Base-by-base conservation (phyloP, 768 basidiomycete species). In the Boletus edulis region DNA sequence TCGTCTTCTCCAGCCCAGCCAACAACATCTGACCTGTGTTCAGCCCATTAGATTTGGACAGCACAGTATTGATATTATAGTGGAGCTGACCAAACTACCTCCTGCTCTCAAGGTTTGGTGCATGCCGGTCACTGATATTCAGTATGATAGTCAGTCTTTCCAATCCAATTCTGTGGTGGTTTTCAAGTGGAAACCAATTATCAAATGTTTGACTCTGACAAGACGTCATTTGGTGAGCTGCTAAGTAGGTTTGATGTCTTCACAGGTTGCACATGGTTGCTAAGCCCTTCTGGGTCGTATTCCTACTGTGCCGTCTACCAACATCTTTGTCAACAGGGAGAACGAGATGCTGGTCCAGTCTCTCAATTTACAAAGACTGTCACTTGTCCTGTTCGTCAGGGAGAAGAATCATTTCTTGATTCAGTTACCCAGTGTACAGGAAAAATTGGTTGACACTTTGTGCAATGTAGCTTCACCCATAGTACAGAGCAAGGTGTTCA, bases 261-360 rank as follows among this genome's bases (percentile, higher is more conserved):
- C n/a, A n/a, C 17, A 51, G 44, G 17, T 68, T 67, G 40, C 52
- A 53, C n/a, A 69, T 72, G 38, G 7, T 52, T 18, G 39, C 24
- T 54, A 39, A 69, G 9, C 44, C 61, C 7, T 73, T 44, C 34
- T 62, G 80, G 96, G 85, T 67, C 83, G 82, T 74, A 83, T 96
- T 49, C 85, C 90, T 2, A 85, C 90, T 3, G 84, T 86, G 0
- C 88, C 97, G 1, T 96, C 95, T 0, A 87, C 93, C 18, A 98
- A 97, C 64, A 97, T 99, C 51, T 99, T 99, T 71, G 88, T 93
- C 31, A 98, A 94, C 65, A 78, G 89, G 44, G 97, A 98, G 67
- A 91, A 94, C 52, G 97, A 99, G 73, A 95, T 90, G 82, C 74
- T 93, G 0, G 74, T 88, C 27, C 84, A 92, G 24, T 93, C 94